These are phyloP conservation scores for Kwoniella sp. DNA, from an alignment of 768 basidiomycete species.

Conservation along the genomic window DNA sequence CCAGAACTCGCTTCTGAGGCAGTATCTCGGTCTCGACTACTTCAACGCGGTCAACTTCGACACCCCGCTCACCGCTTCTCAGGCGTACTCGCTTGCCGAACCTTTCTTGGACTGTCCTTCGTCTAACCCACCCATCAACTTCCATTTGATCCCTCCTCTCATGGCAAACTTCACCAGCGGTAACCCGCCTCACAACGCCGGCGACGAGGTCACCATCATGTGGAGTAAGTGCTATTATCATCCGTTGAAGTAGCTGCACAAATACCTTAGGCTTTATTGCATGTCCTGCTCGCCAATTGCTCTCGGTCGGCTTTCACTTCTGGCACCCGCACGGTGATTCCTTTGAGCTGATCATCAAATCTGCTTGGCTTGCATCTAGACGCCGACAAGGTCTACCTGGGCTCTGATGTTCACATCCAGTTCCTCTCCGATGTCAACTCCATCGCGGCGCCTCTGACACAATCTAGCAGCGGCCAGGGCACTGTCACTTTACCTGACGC, in stretches of 20 bases:
- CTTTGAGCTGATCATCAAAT: no score
- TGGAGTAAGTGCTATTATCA: conserved; percentile 22
- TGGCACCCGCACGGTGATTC: no score
- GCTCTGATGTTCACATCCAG: conserved; percentile 27
- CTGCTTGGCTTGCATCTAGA: conserved; percentile 5
- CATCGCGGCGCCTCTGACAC: conserved; percentile 20
- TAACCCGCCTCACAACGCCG: conserved; percentile 23
- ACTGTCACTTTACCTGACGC: conserved; percentile 22
- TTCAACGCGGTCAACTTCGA: conserved; percentile 40
- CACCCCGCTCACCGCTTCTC: conserved; percentile 32
- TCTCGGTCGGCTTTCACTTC: no score
- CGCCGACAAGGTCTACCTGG: conserved; percentile 20
- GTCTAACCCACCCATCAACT: conserved; percentile 35
- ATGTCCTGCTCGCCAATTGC: no score
- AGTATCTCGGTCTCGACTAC: conserved; percentile 25
- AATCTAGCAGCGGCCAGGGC: conserved; percentile 25
- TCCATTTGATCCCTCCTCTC: conserved; percentile 31
- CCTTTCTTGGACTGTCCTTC: conserved; percentile 33
- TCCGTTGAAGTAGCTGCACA: no score
- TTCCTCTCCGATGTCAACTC: conserved; percentile 31
- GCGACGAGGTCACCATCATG: conserved; percentile 29
- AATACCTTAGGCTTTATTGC: neutral
- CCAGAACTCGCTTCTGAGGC: conserved; percentile 30
- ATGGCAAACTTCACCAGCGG: conserved; percentile 26
- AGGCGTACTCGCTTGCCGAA: conserved; percentile 28